A percentile compares a stretch with the other conserved stretches of the same genome.
Evolutionary conservation across 2,329 filamentous ascomycete genomes (phyloP).

Genomic region (Neoscytalidium dimidiatum): DNA sequence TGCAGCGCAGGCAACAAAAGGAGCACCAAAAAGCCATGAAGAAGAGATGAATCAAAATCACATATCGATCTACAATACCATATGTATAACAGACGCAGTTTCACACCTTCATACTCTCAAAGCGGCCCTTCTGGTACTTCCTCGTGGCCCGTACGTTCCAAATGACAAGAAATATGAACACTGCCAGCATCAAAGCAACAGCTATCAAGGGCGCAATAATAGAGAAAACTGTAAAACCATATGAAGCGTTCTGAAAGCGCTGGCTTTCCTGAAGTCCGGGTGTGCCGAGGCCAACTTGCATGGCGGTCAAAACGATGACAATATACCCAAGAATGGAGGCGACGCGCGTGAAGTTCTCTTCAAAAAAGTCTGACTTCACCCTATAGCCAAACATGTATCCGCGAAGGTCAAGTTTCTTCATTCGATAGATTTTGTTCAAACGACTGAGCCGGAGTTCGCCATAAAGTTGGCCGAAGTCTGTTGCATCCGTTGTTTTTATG

Average conservation of each 20-base stretch:
- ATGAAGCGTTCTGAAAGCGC: background rate
- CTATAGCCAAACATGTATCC: too few species aligned
- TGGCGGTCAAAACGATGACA: background rate
- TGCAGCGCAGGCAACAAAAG: background rate
- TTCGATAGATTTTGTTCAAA: too few species aligned
- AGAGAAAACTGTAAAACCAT: conserved; percentile 2
- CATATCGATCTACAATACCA: background rate
- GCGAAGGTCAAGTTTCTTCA: too few species aligned
- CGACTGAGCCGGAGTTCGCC: too few species aligned
- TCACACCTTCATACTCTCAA: background rate
- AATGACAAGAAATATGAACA: background rate
- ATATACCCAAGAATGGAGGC: background rate
- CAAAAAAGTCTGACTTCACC: background rate
- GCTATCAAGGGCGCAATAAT: background rate
- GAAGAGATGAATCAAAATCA: background rate
- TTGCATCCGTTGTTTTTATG: too few species aligned
- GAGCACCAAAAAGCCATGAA: background rate
- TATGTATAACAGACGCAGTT: background rate
- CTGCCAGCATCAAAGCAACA: background rate
- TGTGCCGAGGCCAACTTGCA: conserved; percentile 11
- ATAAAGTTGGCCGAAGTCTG: too few species aligned
- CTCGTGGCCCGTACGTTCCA: background rate
- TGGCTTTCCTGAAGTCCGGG: background rate
- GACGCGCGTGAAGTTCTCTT: background rate
- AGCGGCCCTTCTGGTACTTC: background rate